Evolutionary conservation across 805 yeast species (phyloP), one percentile per base, ranked within the genome.

Genomic region (Wickerhamomyces subpelliculosus): DNA sequence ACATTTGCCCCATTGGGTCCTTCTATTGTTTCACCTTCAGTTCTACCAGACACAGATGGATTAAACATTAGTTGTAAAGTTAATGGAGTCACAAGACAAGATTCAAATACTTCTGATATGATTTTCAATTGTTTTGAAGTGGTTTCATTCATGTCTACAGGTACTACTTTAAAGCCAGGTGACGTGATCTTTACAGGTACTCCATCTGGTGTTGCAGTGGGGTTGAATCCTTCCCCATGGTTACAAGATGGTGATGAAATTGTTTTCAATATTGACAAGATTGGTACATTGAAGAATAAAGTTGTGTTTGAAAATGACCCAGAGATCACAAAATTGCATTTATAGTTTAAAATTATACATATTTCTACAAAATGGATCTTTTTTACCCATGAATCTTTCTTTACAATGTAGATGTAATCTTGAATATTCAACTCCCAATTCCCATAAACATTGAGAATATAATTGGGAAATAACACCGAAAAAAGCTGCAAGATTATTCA

Each of bases 1-100:
- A 68, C 68, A 5, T 74, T 70, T 68, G 76, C 78, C 2, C 80
- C 80, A 18, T 49, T 74, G 36, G 80, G 80, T 3, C 80, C 80
- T 6, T 70, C 68, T 9, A 60, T 75, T 34, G 74, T 72, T 4
- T 56, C 71, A 2, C 39, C 64, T 3, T 38, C 46, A 10, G 40
- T 65, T 2, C 44, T 53, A n/a, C 35, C 36, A 11, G 55, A 62
- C 31, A 46, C 52, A 8, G 57, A 61, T 34, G 41, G 46, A 13
- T 55, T 73, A 38, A 49, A 50, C 14, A 58, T 74, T 28, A 48
- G 51, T 28, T 62, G 73, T n/a, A 54, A 47, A 32, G 65, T 75
- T 43, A 74, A 73, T 43, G 79, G 77, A 17, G 69, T 67, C 42
- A 36, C 51, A 16, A 62, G 72, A 38, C 80, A 74, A 52, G 48